Conservation (phyloP, 2,329 filamentous ascomycete genomes). For the Raffaelea ambrosiae region DNA sequence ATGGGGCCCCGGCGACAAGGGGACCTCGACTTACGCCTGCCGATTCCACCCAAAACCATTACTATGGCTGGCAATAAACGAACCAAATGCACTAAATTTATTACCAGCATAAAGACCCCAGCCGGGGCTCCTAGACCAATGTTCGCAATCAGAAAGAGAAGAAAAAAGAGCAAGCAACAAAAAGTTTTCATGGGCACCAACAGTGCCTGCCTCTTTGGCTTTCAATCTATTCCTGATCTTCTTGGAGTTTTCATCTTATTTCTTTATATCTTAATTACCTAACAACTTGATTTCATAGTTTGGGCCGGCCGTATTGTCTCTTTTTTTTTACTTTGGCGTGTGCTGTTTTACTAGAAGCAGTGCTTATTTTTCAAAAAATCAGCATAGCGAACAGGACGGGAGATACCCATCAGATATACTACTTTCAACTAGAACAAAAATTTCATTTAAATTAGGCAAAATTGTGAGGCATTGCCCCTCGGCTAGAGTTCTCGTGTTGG, state of each 20-base stretch:
- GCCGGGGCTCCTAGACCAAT: no score
- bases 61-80: neutral
- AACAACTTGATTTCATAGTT: no score
- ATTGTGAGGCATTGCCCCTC: neutral
- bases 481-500: no score
- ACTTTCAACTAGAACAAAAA: neutral
- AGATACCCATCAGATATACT: conserved; percentile 3
- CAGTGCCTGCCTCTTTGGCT: neutral
- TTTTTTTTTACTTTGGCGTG: neutral
- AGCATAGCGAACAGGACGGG: conserved; percentile 2
- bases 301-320: neutral
- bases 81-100: neutral
- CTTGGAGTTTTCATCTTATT: neutral
- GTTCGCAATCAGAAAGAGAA: no score
- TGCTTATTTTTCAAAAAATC: neutral
- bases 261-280: neutral
- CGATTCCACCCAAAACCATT: neutral
- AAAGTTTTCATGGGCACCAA: no score
- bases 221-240: neutral
- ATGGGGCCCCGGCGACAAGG: neutral
- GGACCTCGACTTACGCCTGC: neutral
- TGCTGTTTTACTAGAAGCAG: conserved; percentile 4
- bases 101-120: neutral
- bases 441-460: neutral
- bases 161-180: no score